Evolutionary conservation across 2,329 filamentous ascomycete genomes (phyloP), one percentile per base, ranked within the genome.

Genomic region (Colletotrichum plurivorum): DNA sequence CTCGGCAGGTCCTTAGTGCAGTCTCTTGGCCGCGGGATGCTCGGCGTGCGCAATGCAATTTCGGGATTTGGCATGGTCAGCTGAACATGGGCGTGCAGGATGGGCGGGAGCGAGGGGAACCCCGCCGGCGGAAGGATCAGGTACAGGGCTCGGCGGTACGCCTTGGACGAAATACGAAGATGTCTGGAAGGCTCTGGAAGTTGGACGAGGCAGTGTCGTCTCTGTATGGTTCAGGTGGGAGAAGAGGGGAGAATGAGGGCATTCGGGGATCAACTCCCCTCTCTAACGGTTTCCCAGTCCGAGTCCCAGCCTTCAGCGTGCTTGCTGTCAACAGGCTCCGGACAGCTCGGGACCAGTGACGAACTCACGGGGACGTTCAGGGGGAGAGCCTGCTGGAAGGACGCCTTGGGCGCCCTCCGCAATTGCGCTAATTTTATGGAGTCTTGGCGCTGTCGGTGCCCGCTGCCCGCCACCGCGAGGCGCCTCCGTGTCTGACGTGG

Each of bases 341-440:
- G 59, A 41, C 59, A 27, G 48, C 46, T 46, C 59, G 49, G 49
- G 36, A 16, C 49, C 59, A 22, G 49, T 36, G 49, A 36, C 25
- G 18, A 6, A 18, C n/a, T 6, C 12, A 31, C 27, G 27, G 27
- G 27, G 27, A 31, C 9, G 27, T 51, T n/a, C 31, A 49, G 56
- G 45, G 56, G 43, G 9, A 15, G 36, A 39, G 56, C 56, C 27
- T 41, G 51, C 20, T 46, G 27, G 31, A 1, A 3, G 1, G 9
- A 13, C 41, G n/a, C n/a, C n/a, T n/a, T n/a, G n/a, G n/a, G n/a
- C n/a, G 9, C 51, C 58, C 58, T 61, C 58, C 48, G 48, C 48
- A 61, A 46, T 31, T 45, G 61, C 61, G 43, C 61, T 59, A 59
- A 68, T 68, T 65, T 59, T 39, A 58, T 64, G 65, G 65, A 55